Base-by-base conservation (phyloP, 768 basidiomycete species). In the Mycena venus region DNA sequence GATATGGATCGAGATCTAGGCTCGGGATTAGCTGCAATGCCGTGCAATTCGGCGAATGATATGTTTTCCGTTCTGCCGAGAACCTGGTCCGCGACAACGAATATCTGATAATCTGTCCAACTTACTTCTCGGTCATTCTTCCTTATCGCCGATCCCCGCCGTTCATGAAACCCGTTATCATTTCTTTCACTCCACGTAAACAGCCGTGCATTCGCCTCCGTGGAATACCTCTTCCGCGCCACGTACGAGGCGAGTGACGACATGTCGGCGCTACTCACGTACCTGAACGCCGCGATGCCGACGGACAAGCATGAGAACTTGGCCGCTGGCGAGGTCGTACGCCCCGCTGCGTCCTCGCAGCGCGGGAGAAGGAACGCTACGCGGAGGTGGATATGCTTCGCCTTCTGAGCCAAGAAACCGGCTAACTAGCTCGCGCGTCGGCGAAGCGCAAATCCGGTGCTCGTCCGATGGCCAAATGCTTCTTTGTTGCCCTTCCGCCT, bases 301-400 rank as follows among this genome's bases (percentile, higher is more conserved):
- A 86, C 85, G 31, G 94, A 94, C 80, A 95, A 95, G 82, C 91
- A 94, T 79, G 94, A 95, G 84, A 93, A 95, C 75, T 95, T 94
- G 73, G 94, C 95, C 81, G 93, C 93, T 15, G 87, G 87, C 2
- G 94, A 95, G 83, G 93, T 95, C 21, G 88, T 87, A 7, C 85
- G 86, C 59, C 86, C 86, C 4, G 88, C 88, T 1, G 31, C 19
- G 72, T 66, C 60, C 53, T 73, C 12, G 72, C 72, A 19, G 60
- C 66, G 72, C 72, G 65, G 51, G 66, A 60, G 65, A 49, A 58
- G 60, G 60, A 40, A 14, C 58, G 72, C 42, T 73, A 55, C n/a
- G 72, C 12, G 66, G 72, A 73, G 66, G 72, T 66, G 12, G 72
- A 73, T 49, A 73, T 73, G 72, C n/a, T 73, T 25, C 55, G 71